Conservation (phyloP, 306 rosid species). For the Begonia loranthoides region DNA sequence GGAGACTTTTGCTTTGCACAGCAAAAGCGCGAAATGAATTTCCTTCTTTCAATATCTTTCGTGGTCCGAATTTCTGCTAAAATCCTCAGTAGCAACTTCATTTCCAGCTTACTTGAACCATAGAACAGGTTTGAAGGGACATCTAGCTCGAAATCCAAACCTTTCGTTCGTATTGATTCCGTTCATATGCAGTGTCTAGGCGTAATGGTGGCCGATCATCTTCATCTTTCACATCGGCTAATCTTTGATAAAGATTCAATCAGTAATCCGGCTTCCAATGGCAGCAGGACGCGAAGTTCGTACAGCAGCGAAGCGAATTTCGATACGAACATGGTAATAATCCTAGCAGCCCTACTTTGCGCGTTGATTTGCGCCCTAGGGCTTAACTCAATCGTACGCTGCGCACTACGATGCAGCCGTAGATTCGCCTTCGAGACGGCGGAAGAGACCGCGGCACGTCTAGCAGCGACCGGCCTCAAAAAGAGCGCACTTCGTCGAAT, state of each 20-base stretch:
- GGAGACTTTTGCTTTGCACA: too few species aligned
- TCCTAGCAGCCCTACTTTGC: conserved; percentile 45
- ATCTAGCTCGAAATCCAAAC: background rate
- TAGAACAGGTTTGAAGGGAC: conserved; percentile 8
- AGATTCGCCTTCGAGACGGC: conserved; percentile 29
- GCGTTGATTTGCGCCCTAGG: conserved; percentile 64
- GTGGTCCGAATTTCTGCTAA: conserved; percentile 24
- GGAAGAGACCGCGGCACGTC: conserved; percentile 36
- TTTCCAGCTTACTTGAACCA: conserved; percentile 17
- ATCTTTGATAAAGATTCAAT: conserved; percentile 28
- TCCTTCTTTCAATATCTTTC: conserved; percentile 20
- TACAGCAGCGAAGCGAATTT: conserved; percentile 38
- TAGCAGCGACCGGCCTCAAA: conserved; percentile 54
- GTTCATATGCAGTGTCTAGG: too few species aligned
- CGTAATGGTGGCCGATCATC: conserved; percentile 17
- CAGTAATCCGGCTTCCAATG: conserved; percentile 14
- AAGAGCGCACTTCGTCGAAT: conserved; percentile 53
- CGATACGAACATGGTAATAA: conserved; percentile 26
- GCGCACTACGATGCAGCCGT: conserved; percentile 48
- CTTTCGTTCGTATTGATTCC: too few species aligned
- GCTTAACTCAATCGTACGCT: conserved; percentile 48
- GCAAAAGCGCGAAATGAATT: conserved; percentile 12
- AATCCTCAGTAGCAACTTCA: conserved; percentile 5
- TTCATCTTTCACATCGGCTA: conserved; percentile 29
- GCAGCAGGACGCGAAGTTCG: conserved; percentile 15